These are phyloP conservation scores for Tuctoria greenei DNA, from an alignment of 176 grass and related monocot species.

Conservation along the genomic window DNA sequence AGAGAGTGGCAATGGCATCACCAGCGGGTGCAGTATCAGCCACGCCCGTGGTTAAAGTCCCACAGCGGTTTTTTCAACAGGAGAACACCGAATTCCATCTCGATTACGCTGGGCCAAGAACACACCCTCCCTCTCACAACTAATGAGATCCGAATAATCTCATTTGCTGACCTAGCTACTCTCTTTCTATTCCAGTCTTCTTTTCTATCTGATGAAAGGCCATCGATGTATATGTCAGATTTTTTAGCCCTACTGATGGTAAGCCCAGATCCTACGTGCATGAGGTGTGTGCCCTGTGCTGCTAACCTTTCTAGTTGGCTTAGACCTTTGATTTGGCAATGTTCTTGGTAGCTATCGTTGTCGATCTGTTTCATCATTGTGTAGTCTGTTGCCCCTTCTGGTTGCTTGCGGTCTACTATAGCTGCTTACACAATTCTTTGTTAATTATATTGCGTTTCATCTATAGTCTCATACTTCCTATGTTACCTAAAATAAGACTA, in stretches of 20 bases:
- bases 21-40: constrained; percentile 7
- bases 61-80: neutral
- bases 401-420: neutral
- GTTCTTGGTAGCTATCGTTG: neutral
- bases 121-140: constrained; percentile 75
- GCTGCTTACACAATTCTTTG: neutral
- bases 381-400: too few species aligned
- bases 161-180: neutral
- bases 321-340: neutral
- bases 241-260: constrained; percentile 23
- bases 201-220: neutral
- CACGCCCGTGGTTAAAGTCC: constrained; percentile 17
- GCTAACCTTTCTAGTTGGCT: constrained; percentile 29
- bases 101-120: constrained; percentile 69
- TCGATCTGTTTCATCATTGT: too few species aligned
- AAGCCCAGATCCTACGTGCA: neutral
- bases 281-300: neutral
- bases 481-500: neutral
- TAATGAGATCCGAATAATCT: constrained; percentile 33
- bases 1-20: neutral
- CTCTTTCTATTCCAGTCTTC: neutral
- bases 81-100: constrained; percentile 58
- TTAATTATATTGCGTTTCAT: neutral
- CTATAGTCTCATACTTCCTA: neutral
- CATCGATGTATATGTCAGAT: constrained; percentile 23